Evolutionary conservation across 2,329 filamentous ascomycete genomes (phyloP), one percentile per base, ranked within the genome.

Genomic region (Scorias spongiosa): DNA sequence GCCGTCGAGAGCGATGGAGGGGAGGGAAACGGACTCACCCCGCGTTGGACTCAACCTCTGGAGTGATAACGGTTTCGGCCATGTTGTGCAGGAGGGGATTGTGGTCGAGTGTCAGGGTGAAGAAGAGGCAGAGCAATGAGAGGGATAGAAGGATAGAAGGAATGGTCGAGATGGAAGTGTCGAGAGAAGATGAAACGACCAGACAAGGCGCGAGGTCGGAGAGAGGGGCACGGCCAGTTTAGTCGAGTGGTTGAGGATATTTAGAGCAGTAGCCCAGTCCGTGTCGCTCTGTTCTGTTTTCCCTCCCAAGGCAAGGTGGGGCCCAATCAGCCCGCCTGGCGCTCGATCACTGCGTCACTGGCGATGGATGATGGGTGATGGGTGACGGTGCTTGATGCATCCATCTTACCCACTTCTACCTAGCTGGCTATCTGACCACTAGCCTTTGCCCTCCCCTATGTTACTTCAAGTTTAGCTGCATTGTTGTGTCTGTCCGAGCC

Each of bases 31-130:
- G 30, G 42, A 55, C 67, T 56, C 64, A 70, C 67, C 66, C 66
- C 52, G 67, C 66, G 54, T 60, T 66, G 55, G 55, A 50, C 53
- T 67, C 66, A 44, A 63, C 64, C 46, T 69, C 65, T 42, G 63
- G 64, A 48, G 64, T 61, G 51, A 70, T 68, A 47, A 69, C 58
- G 28, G 67, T 69, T 58, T 68, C 63, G 49, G 67, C 63, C 67
- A 70, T 70, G 46, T 39, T 48, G 50, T 39, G 15, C 32, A 36
- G 32, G 32, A 15, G 15, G 15, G 32, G 15, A 36, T 12, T 36
- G 32, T 12, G 11, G 32, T 36, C 3, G 15, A 5, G 4, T 4
- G 32, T 3, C 4, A 36, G 32, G 32, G 32, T 9, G 9, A 12
- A 15, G 32, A 15, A 36, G 32, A 36, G 9, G 32, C 4, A 12